Evolutionary conservation across 352 stramenopile species (phyloP).

Genomic region (Saprolegnia parasitica): DNA sequence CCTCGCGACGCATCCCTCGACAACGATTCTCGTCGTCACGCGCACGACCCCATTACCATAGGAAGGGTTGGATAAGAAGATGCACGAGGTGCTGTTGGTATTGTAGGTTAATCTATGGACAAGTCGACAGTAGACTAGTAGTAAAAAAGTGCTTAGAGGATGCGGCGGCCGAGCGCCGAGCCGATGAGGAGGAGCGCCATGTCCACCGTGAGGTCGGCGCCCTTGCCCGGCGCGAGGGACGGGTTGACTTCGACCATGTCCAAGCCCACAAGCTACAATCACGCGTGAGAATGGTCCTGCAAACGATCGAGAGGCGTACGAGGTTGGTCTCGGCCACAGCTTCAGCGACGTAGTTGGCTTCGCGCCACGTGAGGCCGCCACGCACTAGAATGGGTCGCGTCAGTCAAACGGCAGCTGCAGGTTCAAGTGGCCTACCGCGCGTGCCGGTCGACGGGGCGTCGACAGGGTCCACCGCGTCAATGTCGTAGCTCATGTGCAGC

Average conservation of each 20-base stretch:
- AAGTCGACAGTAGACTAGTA: not conserved
- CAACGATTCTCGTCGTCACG: slow-evolving; percentile 9
- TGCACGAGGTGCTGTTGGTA: slow-evolving; percentile 2
- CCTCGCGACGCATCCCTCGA: not conserved
- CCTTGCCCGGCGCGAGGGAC: slow-evolving; percentile 78
- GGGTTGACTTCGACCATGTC: slow-evolving; percentile 97
- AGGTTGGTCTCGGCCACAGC: slow-evolving; percentile 87
- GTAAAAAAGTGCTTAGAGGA: slow-evolving; percentile 51
- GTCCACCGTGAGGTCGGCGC: slow-evolving; percentile 90
- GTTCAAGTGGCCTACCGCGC: slow-evolving; percentile 25
- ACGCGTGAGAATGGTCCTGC: slow-evolving; percentile 10
- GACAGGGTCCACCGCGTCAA: slow-evolving; percentile 95
- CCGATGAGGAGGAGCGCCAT: slow-evolving; percentile 90
- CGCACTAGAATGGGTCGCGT: slow-evolving; percentile 56
- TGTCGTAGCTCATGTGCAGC: slow-evolving; percentile 97
- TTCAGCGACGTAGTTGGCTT: slow-evolving; percentile 96
- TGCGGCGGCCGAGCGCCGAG: slow-evolving; percentile 90
- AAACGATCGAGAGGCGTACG: slow-evolving; percentile 33
- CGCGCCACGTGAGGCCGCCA: slow-evolving; percentile 93
- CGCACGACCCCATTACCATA: not conserved
- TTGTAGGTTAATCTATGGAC: not conserved
- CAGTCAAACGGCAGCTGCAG: not conserved
- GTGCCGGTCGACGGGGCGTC: slow-evolving; percentile 95
- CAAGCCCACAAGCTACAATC: slow-evolving; percentile 56
- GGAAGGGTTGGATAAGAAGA: not conserved